phyloP scores from a whole-genome alignment of 495 filamentous ascomycete genomes.

The Margaritispora aquatica region DNA sequence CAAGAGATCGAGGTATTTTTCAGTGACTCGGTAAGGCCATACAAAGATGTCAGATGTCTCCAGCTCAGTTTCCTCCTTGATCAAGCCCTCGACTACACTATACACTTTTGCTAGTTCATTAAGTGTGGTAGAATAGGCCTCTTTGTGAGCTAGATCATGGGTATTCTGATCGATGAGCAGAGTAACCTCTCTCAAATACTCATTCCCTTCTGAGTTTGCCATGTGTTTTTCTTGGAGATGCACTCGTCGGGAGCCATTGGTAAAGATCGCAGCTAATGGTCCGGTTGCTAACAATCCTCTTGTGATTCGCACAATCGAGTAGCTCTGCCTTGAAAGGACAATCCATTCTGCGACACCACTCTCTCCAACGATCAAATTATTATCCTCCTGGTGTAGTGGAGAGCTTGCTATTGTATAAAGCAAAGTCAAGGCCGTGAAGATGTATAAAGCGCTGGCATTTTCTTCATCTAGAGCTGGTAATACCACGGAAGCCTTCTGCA shows the following conservation, averaged over 20 bases:
- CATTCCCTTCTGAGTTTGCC: neutral
- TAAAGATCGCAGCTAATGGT: conserved; percentile 26
- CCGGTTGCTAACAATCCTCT: conserved; percentile 18
- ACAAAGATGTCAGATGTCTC: conserved; percentile 29
- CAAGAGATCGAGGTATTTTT: conserved; percentile 28
- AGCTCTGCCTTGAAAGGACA: conserved; percentile 29
- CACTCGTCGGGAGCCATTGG: conserved; percentile 16
- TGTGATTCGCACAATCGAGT: conserved; percentile 27
- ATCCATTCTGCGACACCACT: conserved; percentile 34
- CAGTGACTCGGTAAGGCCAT: conserved; percentile 30
- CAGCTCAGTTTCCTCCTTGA: conserved; percentile 8
- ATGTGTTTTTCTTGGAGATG: neutral
- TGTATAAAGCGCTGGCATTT: conserved; percentile 43
- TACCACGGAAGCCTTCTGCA: conserved; percentile 36
- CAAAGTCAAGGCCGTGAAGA: conserved; percentile 43
- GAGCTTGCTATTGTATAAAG: conserved; percentile 41
- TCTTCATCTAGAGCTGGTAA: conserved; percentile 37
- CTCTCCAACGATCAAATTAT: conserved; percentile 30
- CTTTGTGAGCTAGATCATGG: neutral
- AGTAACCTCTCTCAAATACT: neutral
- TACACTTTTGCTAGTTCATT: neutral
- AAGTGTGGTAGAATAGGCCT: conserved; percentile 2
- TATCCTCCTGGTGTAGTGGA: conserved; percentile 23
- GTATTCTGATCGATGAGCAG: neutral
- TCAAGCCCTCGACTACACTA: neutral